Evolutionary conservation across 176 grass and related monocot genomes (phyloP), one percentile per base, ranked within the genome.

Genomic region (Rhynchospora pubera): DNA sequence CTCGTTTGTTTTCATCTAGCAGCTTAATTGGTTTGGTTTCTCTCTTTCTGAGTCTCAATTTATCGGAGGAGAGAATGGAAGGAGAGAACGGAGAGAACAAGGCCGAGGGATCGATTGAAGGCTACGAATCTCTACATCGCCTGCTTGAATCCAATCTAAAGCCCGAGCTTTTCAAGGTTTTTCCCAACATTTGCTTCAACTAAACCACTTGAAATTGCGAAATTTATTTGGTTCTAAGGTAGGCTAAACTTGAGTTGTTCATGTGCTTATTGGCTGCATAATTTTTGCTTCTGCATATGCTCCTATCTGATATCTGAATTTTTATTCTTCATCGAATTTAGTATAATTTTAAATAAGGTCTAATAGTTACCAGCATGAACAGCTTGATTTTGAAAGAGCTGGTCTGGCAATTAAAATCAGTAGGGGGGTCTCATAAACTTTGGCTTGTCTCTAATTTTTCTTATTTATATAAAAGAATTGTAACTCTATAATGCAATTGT

Each of bases 131-230:
- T 26, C 90, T 99, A 67, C 90, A 95, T 58, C 83, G 85, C 84
- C 96, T 99, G 42, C 91, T 99, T 51, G 82, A 95, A 63, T 88
- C 90, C 87, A 93, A 99, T 43, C 87, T 99, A 42, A 83, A 93
- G 28, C 96, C 96, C 6, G 45, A 93, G 28, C 82, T 99, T 79
- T 99, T 99, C 79, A 84, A 95, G 92, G 92, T 99, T 8, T 23
- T 24, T 60, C 30, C 39, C 42, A 15, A 24, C 18, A 48, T 60
- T 79, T 9, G 8, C 3, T 72, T 72, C 50, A 34, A 34, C 6
- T 3, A 34, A 77, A 13, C 13, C 12, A 9, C 48, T 32, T 30
- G 50, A 16, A 55, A 16, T 56, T 77, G 2, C 28, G 22, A 23
- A 11, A 15, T 45, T 70, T 2, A 70, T 70, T 70, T 7, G 39